A percentile compares a stretch with the other conserved stretches of the same genome.
phyloP scores from a whole-genome alignment of 2,329 filamentous ascomycete genomes.

The Delphinella strobiligena region DNA sequence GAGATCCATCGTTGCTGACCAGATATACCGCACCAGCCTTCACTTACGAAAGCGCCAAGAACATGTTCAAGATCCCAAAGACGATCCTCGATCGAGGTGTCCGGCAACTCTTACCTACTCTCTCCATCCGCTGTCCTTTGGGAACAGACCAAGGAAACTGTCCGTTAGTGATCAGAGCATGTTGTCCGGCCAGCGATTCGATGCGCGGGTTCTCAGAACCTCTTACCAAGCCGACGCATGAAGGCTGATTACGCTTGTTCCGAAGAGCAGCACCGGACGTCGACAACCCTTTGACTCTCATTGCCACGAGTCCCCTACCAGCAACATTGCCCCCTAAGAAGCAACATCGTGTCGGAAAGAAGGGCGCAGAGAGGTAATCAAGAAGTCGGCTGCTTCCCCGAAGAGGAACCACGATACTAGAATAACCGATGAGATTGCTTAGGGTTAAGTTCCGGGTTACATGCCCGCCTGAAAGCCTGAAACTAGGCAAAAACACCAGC shows the following conservation, averaged over 20 bases:
- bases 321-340: neutral
- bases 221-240: slow-evolving; percentile 74
- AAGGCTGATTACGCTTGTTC: slow-evolving; percentile 42
- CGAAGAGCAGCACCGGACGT: slow-evolving; percentile 18
- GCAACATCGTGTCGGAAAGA: neutral
- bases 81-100: slow-evolving; percentile 34
- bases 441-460: slow-evolving; percentile 93
- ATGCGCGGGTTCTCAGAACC: slow-evolving; percentile 65
- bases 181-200: slow-evolving; percentile 60
- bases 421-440: slow-evolving; percentile 58
- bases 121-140: slow-evolving; percentile 30
- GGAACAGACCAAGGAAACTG: slow-evolving; percentile 38
- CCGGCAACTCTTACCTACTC: slow-evolving; percentile 39
- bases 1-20: slow-evolving; percentile 25
- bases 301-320: slow-evolving; percentile 4
- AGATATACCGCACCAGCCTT: slow-evolving; percentile 8
- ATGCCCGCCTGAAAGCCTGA: slow-evolving; percentile 42
- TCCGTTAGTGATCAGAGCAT: slow-evolving; percentile 52
- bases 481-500: neutral
- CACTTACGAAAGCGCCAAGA: slow-evolving; percentile 9
- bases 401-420: slow-evolving; percentile 27
- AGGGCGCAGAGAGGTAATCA: slow-evolving; percentile 44
- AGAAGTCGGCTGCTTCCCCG: slow-evolving; percentile 50
- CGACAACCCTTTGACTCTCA: slow-evolving; percentile 20
- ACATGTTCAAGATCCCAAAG: slow-evolving; percentile 37